Evolutionary conservation across 768 basidiomycete species (phyloP).

Genomic region (Lactarius deliciosus): DNA sequence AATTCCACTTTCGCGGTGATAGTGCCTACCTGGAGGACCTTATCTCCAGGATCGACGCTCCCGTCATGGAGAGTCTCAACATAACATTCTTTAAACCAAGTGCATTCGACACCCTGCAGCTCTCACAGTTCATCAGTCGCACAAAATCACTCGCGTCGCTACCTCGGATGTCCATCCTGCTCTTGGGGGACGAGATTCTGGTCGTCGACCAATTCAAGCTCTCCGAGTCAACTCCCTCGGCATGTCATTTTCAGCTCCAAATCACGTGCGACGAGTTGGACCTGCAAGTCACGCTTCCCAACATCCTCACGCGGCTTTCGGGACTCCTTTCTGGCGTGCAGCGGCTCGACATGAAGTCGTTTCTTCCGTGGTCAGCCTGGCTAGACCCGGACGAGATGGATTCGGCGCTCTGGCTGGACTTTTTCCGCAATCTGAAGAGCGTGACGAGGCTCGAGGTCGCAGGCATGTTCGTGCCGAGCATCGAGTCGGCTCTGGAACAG

Average conservation of each 20-base stretch:
- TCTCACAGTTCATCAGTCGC: slow-evolving; percentile 12
- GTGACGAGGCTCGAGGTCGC: not conserved
- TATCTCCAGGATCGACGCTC: slow-evolving; percentile 1
- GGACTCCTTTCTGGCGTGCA: not conserved
- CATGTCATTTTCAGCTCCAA: not conserved
- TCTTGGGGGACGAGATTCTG: slow-evolving; percentile 2
- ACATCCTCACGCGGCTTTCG: not conserved
- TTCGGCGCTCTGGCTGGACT: slow-evolving; percentile 1
- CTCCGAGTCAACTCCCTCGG: not conserved
- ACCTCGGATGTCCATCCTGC: not conserved
- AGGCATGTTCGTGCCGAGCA: not conserved
- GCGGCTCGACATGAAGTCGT: not conserved
- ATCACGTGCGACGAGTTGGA: not conserved
- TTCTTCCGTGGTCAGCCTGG: not conserved
- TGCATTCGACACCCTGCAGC: not conserved
- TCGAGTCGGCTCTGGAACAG: not conserved
- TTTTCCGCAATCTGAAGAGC: not conserved
- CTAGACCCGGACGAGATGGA: not conserved
- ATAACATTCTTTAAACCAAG: slow-evolving; percentile 3
- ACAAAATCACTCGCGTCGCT: not conserved
- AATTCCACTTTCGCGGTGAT: slow-evolving; percentile 7
- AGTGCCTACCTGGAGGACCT: slow-evolving; percentile 4
- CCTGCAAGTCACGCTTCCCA: not conserved
- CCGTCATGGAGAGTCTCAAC: not conserved
- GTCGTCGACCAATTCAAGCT: not conserved